Base-by-base conservation (phyloP, 495 filamentous ascomycete species). In the Xylaria castorea region DNA sequence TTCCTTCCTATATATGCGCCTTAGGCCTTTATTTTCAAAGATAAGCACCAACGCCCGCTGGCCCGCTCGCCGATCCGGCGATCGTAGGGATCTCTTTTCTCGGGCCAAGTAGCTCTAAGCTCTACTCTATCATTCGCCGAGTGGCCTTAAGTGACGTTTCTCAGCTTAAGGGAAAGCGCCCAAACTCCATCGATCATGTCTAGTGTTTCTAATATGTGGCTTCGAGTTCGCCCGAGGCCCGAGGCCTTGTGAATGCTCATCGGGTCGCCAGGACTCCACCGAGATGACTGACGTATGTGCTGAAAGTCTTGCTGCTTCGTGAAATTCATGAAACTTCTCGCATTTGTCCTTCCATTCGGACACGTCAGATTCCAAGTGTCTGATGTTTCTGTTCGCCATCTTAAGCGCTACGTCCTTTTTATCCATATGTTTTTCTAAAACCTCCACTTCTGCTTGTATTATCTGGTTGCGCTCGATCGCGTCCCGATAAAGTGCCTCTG, bases 391-490 rank as follows among this genome's bases (percentile, higher is more conserved):
- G 32, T 78, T 63, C 12, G 77, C 61, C 14, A 57, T 18, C 12
- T 57, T 22, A 20, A 65, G 46, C 2, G 69, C 42, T 2, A 5
- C 32, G 16, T 66, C 69, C 22, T 44, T 46, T 12, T 71, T 71
- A 20, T 61, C 46, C 58, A 71, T 42, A 3, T 61, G 69, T 48
- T 53, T 38, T 34, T 58, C 60, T 46, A 58, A 34, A 6, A 30
- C 53, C 63, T 66, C 63, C 42, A 66, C 20, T 36, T 38, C 27
- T 3, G 63, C 48, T 46, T 71, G 25, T 46, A 66, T n/a, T 40
- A 57, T 75, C 34, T 75, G 32, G 25, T 14, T 70, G n/a, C 60
- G 46, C 16, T 79, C 77, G 64, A 38, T 75, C 72, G 73, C 68
- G 7, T 77, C 74, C 30, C 66, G 75, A 30, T 75, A 77, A 9